Conservation (phyloP, 768 basidiomycete genomes). For the Lentinus tigrinus region DNA sequence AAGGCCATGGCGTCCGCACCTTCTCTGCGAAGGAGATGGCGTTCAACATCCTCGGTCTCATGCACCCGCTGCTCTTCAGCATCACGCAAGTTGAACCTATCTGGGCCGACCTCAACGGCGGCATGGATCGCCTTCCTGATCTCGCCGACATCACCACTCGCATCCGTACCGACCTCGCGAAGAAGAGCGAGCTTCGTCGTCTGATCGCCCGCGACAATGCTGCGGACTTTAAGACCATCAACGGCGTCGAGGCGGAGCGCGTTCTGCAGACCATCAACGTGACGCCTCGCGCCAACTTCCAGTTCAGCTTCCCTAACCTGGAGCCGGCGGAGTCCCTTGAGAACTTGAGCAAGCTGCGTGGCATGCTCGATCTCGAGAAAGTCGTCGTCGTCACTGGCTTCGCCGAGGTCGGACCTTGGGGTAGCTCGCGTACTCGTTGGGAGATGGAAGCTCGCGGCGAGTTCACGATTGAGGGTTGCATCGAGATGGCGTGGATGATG, state of each 20-base stretch:
- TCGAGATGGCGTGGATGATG: conserved; percentile 99
- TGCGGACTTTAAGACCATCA: conserved; percentile 90
- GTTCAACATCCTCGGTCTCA: conserved; percentile 98
- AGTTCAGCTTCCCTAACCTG: conserved; percentile 89
- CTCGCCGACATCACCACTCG: conserved; percentile 88
- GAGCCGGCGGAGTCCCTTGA: conserved; percentile 67
- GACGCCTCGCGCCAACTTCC: conserved; percentile 97
- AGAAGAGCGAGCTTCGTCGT: conserved; percentile 89
- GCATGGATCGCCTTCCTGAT: conserved; percentile 96
- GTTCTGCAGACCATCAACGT: conserved; percentile 91
- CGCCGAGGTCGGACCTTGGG: conserved; percentile 98
- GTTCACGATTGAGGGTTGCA: conserved; percentile 95
- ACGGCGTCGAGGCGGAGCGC: conserved; percentile 90
- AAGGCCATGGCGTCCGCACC: conserved; percentile 90
- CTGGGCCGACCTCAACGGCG: conserved; percentile 98
- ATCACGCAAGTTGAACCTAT: conserved; percentile 99
- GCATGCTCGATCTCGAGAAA: conserved; percentile 92
- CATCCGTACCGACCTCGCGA: conserved; percentile 77
- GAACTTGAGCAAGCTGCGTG: conserved; percentile 77
- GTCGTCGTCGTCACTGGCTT: conserved; percentile 96
- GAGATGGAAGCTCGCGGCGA: conserved; percentile 99
- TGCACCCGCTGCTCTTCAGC: conserved; percentile 99
- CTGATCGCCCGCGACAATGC: conserved; percentile 93
- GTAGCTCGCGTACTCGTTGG: conserved; percentile 96
- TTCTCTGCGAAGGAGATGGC: conserved; percentile 99